A percentile compares a stretch with the other conserved stretches of the same genome.
These are phyloP conservation scores for Phytophthora vignae DNA, from an alignment of 352 stramenopile genomes.

Conservation along the genomic window DNA sequence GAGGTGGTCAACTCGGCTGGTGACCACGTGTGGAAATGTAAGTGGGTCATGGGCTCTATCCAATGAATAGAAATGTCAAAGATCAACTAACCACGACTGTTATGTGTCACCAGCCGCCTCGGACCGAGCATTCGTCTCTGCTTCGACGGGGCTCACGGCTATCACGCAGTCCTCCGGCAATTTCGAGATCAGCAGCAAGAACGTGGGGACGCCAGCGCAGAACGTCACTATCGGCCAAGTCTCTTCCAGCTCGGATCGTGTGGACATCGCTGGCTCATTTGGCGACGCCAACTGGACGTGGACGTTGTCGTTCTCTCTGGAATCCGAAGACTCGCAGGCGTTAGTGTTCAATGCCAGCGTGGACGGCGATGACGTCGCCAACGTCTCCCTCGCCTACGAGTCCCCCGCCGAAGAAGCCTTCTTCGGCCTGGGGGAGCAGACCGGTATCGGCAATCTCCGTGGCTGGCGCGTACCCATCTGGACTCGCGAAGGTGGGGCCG, in stretches of 20 bases:
- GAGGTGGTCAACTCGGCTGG: constrained; percentile 23
- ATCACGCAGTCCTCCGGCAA: constrained; percentile 37
- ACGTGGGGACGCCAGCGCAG: constrained; percentile 15
- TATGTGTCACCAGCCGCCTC: constrained; percentile 17
- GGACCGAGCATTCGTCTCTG: constrained; percentile 34
- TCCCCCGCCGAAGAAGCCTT: constrained; percentile 30
- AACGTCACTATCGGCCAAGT: constrained; percentile 3
- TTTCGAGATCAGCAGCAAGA: constrained; percentile 28
- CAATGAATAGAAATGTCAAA: background rate
- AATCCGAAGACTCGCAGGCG: constrained; percentile 19
- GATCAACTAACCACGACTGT: background rate
- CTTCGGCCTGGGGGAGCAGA: constrained; percentile 32
- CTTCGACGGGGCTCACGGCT: constrained; percentile 27
- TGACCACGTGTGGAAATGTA: constrained; percentile 36
- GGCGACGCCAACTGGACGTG: constrained; percentile 21
- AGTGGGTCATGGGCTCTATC: background rate
- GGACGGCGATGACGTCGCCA: constrained; percentile 23
- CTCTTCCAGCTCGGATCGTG: constrained; percentile 14
- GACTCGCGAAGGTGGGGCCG: constrained; percentile 31
- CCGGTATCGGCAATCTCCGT: constrained; percentile 33
- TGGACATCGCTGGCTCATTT: constrained; percentile 23
- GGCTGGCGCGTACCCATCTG: constrained; percentile 34
- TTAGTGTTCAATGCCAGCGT: constrained; percentile 32
- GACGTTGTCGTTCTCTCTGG: constrained; percentile 17
- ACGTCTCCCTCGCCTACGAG: constrained; percentile 35